phyloP scores from a whole-genome alignment of 1,139 yeast genomes.

The Blastobotrys arbuscula region DNA sequence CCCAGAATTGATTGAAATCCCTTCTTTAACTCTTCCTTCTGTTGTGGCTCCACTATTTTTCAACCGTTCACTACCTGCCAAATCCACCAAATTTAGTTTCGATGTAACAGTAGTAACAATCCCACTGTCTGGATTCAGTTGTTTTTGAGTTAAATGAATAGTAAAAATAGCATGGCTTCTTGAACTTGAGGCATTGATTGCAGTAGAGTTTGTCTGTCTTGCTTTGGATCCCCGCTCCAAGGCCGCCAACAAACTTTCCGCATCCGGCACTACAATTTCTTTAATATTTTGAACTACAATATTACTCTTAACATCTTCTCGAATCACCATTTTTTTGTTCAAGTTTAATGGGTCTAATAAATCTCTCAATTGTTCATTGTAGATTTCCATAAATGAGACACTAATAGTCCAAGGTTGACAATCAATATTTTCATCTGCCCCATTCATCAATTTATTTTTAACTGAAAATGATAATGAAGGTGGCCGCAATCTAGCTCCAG shows the following conservation, averaged over 20 bases:
- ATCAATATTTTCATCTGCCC: slow-evolving; percentile 9
- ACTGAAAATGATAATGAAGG: slow-evolving; percentile 12
- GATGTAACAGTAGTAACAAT: slow-evolving; percentile 30
- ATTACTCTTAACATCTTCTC: slow-evolving; percentile 26
- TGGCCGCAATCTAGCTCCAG: slow-evolving; percentile 8
- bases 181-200: slow-evolving; percentile 27
- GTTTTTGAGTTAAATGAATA: slow-evolving; percentile 24
- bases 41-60: slow-evolving; percentile 61
- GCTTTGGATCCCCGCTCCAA: slow-evolving; percentile 24
- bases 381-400: slow-evolving; percentile 48
- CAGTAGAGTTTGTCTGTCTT: slow-evolving; percentile 28
- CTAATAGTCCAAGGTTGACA: slow-evolving; percentile 20
- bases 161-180: slow-evolving; percentile 30
- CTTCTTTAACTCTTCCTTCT: slow-evolving; percentile 47
- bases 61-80: slow-evolving; percentile 83
- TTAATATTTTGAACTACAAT: slow-evolving; percentile 23
- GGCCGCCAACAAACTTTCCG: slow-evolving; percentile 18
- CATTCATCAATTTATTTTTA: slow-evolving; percentile 10
- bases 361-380: slow-evolving; percentile 66
- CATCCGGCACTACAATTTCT: slow-evolving; percentile 22
- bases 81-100: slow-evolving; percentile 68
- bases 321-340: slow-evolving; percentile 17
- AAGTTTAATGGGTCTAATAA: slow-evolving; percentile 33
- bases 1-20: slow-evolving; percentile 69
- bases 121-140: slow-evolving; percentile 20